Base-by-base conservation (phyloP, 176 grass and related monocot genomes). In the Cocos nucifera region DNA sequence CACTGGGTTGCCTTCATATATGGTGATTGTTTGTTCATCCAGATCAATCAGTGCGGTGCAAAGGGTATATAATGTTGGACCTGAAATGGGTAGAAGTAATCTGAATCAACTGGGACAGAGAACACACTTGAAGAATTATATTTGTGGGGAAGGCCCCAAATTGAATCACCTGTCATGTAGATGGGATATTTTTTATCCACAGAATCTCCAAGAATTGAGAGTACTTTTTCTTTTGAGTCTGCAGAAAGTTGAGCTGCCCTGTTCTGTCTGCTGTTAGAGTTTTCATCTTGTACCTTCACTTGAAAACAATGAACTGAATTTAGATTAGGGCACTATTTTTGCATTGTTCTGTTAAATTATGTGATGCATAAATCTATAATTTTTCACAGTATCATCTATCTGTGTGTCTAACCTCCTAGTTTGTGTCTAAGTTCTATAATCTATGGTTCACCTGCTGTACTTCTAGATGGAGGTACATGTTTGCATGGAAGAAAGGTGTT, bases 401-500 rank as follows among this genome's bases (percentile, higher is more conserved):
- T 44, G 10, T 44, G 35, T 12, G 7, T 44, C 35, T 3, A 0
- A 35, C 2, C 5, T 44, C 8, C 35, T 44, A 44, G 30, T 44
- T 5, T 12, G 35, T 44, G 2, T 44, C 35, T 44, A 44, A 44
- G 14, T 44, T 44, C 35, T 44, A 44, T 2, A 44, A 44, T 44
- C 35, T 14, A 12, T 44, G 8, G 56, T 18, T 3, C 86, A 90
- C 91, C 80, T 97, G 92, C 53, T 91, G 61, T 32, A 91, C 71
- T 15, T 91, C 67, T 23, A 91, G 85, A 28, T 97, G 83, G n/a
- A 70, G 75, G 63, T 97, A 97, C 87, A 91, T 88, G 64, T 91
- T 97, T 6, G 92, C 84, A 67, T 91, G 92, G 75, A 97, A 97
- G 70, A 85, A 85, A 2, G 87, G 92, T 14, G 30, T 4, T 6